Percentiles rank a stretch among this genome's conserved stretches.
These are phyloP conservation scores for Apophysomyces trapeziformis DNA, from an alignment of 371 early-diverging fungal species.

Conservation along the genomic window DNA sequence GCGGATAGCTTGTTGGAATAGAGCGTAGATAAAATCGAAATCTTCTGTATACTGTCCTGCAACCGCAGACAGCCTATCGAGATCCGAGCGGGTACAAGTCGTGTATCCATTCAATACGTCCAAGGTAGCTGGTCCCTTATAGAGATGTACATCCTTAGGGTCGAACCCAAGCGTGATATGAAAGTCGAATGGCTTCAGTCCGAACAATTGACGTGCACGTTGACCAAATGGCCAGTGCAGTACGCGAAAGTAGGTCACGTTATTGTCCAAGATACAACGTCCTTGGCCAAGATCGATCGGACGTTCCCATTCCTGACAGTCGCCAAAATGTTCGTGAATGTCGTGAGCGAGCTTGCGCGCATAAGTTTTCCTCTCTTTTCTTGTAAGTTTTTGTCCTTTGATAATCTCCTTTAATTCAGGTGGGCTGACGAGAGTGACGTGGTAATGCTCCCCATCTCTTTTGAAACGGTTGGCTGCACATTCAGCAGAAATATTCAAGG, in stretches of 20 bases:
- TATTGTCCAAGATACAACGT: slow-evolving; percentile 7
- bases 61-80: neutral
- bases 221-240: slow-evolving; percentile 29
- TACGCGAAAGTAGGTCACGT: slow-evolving; percentile 19
- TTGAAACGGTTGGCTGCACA: neutral
- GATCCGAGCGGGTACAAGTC: neutral
- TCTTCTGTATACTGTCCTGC: neutral
- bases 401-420: neutral
- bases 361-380: neutral
- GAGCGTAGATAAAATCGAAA: neutral
- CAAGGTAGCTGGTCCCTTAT: slow-evolving; percentile 27
- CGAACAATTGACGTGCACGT: slow-evolving; percentile 14
- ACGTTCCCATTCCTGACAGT: slow-evolving; percentile 11
- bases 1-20: neutral
- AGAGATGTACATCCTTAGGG: slow-evolving; percentile 25
- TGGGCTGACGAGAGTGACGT: neutral
- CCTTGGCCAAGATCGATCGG: slow-evolving; percentile 25
- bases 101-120: neutral
- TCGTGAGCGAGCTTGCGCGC: slow-evolving; percentile 4
- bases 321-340: slow-evolving; percentile 12
- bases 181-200: slow-evolving; percentile 20
- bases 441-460: neutral
- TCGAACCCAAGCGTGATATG: slow-evolving; percentile 28
- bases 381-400: slow-evolving; percentile 3
- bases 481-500: neutral